A percentile compares a stretch with the other conserved stretches of the same genome.
Evolutionary conservation across 495 filamentous ascomycete species (phyloP).

Genomic region (Parmelia sp.): DNA sequence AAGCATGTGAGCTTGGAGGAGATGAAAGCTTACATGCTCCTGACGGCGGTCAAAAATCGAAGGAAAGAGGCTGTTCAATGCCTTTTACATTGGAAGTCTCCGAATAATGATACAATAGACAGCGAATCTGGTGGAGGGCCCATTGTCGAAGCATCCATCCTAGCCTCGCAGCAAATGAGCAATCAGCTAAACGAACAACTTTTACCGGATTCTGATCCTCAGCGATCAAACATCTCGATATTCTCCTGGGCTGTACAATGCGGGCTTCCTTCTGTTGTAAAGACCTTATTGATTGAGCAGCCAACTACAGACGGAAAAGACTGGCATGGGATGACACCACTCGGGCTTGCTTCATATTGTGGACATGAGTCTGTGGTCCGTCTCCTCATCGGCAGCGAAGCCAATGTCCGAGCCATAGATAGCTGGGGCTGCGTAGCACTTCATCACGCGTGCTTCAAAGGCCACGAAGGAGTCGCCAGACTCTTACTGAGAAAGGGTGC

Average conservation of each 20-base stretch:
- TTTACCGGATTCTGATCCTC: neutral
- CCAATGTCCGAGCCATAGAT: neutral
- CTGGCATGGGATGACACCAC: neutral
- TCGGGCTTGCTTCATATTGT: constrained; percentile 3
- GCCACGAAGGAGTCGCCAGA: neutral
- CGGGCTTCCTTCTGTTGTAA: neutral
- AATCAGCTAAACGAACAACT: neutral
- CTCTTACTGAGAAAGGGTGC: constrained; percentile 2
- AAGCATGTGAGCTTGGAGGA: neutral
- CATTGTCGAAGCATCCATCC: too few species aligned
- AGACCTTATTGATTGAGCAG: neutral
- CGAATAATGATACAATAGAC: too few species aligned
- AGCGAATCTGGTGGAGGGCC: too few species aligned
- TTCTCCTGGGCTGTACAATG: neutral
- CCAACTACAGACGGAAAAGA: neutral
- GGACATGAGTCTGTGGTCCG: constrained; percentile 1
- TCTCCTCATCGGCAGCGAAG: neutral
- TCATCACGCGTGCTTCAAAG: neutral
- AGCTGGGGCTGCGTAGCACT: neutral
- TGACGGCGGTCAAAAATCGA: neutral
- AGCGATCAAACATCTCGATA: neutral
- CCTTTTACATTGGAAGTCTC: too few species aligned
- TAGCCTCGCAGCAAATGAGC: neutral
- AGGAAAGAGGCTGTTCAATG: too few species aligned
- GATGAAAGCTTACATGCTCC: constrained; percentile 4